phyloP scores from a whole-genome alignment of 163 green algal species.

The Volvox carteri region DNA sequence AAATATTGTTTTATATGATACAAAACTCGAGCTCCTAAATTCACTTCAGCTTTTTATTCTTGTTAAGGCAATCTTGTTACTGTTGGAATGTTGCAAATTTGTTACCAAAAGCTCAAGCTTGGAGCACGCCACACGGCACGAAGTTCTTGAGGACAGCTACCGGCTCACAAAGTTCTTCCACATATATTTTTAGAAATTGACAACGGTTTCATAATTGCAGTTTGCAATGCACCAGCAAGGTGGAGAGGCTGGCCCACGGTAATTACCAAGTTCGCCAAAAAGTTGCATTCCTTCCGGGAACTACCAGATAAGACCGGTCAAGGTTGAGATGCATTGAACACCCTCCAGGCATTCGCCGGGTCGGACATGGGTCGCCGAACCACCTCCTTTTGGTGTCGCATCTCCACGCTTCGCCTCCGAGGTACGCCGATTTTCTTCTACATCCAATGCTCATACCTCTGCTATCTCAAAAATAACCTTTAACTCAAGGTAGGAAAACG shows the following conservation, averaged over 20 bases:
- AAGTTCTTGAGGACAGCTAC: slow-evolving; percentile 31
- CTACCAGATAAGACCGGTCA: no score
- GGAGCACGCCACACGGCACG: slow-evolving; percentile 11
- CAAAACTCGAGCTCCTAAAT: no score
- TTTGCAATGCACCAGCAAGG: background rate
- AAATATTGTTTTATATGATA: no score
- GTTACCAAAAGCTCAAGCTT: background rate
- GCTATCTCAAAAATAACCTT: no score
- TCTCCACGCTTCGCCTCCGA: slow-evolving; percentile 36
- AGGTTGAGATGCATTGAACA: background rate
- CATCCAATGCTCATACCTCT: no score
- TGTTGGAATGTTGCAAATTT: background rate
- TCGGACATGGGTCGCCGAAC: slow-evolving; percentile 49
- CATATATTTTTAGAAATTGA: no score
- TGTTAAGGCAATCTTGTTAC: no score
- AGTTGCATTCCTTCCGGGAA: no score
- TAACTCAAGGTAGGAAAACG: no score
- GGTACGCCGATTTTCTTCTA: background rate
- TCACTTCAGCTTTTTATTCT: no score
- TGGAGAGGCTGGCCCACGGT: background rate
- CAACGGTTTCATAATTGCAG: no score
- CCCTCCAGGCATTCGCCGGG: background rate
- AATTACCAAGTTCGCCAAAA: no score
- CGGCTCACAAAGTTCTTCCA: background rate
- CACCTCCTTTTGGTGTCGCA: slow-evolving; percentile 42